Evolutionary conservation across 2,329 filamentous ascomycete genomes (phyloP), one percentile per base, ranked within the genome.

Genomic region (Microsporum audouinii): DNA sequence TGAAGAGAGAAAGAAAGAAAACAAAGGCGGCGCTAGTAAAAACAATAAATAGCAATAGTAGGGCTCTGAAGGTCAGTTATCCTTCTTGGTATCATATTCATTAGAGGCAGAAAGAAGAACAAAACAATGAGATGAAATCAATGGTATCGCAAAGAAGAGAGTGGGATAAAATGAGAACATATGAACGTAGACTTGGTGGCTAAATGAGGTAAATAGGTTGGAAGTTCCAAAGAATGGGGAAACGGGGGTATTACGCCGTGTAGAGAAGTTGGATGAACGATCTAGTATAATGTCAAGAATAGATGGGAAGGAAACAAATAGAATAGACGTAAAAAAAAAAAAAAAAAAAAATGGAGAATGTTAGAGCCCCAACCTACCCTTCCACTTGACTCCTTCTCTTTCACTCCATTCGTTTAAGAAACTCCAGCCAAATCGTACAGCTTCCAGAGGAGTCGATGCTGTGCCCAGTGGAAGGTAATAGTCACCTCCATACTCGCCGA

Each of bases 331-430:
- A 34, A 36, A 12, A 33, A 17, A 43, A 57, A 29, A 39, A 27
- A 29, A 3, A 7, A 5, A 41, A 56, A 41, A 36, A 31, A 14
- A 47, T n/a, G 12, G n/a, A 23, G 27, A 34, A 12, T 43, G 17
- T 71, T 68, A 78, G 65, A 77, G 66, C 62, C 68, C 70, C 59
- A 77, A 68, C 53, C 71, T 72, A 51, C 72, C 71, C 61, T 71
- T 71, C 76, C 75, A 79, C 7, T 75, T 71, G 14, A 80, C 68
- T 12, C 71, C 72, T 68, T 80, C 76, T 60, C 73, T 77, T 59
- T 69, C 68, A 55, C 75, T 75, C 75, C 77, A 81, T 62, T 79
- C 76, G 17, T 70, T 70, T 62, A 82, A 65, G 47, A 79, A 69
- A n/a, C 69, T 68, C 64, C 71, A 71, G 6, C 74, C 75, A 65